Conservation (phyloP, 257 asterid species). For the Phtheirospermum japonicum region DNA sequence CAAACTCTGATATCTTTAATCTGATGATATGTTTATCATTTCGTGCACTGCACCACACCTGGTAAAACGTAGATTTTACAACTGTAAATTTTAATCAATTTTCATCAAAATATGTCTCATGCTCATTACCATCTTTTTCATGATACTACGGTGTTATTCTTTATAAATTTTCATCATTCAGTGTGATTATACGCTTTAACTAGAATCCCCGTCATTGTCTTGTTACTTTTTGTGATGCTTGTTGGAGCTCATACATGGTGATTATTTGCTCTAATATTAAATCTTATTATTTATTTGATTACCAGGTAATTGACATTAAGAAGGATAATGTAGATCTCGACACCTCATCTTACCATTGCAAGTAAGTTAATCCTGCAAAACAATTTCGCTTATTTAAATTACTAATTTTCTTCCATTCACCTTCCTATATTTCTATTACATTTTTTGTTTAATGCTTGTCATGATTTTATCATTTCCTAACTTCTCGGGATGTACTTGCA, state of each 20-base stretch:
- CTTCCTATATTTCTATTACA: not conserved
- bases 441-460: not conserved
- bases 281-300: slow-evolving; percentile 23
- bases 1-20: not conserved
- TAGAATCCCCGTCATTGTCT: not conserved
- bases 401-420: not conserved
- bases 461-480: slow-evolving; percentile 18
- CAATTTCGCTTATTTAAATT: not conserved
- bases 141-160: not conserved
- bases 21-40: not conserved
- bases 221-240: not conserved
- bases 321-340: slow-evolving; percentile 52
- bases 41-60: no score
- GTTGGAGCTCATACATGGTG: not conserved
- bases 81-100: not conserved
- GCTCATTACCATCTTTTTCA: not conserved
- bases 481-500: slow-evolving; percentile 32
- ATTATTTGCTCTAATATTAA: not conserved
- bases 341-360: slow-evolving; percentile 80
- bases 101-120: not conserved
- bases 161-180: not conserved
- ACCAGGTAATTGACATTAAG: slow-evolving; percentile 66
- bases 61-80: no score
- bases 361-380: slow-evolving; percentile 46
- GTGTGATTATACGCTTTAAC: not conserved